Evolutionary conservation across 2,329 filamentous ascomycete genomes (phyloP).

Genomic region (Fusarium pseudocircinatum): DNA sequence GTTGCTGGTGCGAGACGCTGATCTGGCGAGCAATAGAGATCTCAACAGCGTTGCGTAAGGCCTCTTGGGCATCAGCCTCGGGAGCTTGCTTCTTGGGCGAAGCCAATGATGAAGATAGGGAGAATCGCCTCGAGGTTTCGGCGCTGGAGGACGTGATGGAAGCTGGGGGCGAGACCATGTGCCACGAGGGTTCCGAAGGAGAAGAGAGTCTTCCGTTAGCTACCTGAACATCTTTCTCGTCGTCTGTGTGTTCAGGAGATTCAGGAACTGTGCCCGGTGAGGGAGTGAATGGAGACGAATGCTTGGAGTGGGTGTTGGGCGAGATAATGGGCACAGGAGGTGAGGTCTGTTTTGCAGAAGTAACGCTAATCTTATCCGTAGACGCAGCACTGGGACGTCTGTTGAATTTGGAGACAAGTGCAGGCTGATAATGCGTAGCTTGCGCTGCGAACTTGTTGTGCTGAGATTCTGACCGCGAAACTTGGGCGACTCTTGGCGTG

Average conservation of each 20-base stretch:
- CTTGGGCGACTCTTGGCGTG: conserved; percentile 25
- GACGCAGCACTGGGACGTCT: conserved; percentile 33
- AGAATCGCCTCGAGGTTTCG: conserved; percentile 15
- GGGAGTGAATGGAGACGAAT: conserved; percentile 34
- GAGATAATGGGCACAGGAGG: conserved; percentile 18
- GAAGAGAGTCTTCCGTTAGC: conserved; percentile 48
- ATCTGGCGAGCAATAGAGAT: conserved; percentile 76
- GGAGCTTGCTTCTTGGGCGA: conserved; percentile 39
- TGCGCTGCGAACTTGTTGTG: conserved; percentile 9
- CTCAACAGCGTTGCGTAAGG: conserved; percentile 66
- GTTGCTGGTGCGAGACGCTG: conserved; percentile 70
- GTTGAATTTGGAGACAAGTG: conserved; percentile 40
- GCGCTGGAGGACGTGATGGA: conserved; percentile 42
- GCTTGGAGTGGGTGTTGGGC: conserved; percentile 12
- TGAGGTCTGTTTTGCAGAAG: conserved; percentile 13
- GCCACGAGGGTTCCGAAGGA: conserved; percentile 56
- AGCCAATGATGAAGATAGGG: conserved; percentile 24
- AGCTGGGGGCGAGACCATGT: conserved; percentile 56
- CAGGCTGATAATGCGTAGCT: conserved; percentile 12
- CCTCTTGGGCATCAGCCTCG: conserved; percentile 40
- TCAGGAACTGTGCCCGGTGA: conserved; percentile 50
- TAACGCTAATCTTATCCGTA: conserved; percentile 12
- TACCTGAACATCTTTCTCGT: conserved; percentile 41
- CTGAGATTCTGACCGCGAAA: conserved; percentile 9
- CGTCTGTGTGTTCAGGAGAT: conserved; percentile 49